A percentile compares a stretch with the other conserved stretches of the same genome.
Evolutionary conservation across 2,329 filamentous ascomycete species (phyloP).

Genomic region (Bipolaris victoriae): DNA sequence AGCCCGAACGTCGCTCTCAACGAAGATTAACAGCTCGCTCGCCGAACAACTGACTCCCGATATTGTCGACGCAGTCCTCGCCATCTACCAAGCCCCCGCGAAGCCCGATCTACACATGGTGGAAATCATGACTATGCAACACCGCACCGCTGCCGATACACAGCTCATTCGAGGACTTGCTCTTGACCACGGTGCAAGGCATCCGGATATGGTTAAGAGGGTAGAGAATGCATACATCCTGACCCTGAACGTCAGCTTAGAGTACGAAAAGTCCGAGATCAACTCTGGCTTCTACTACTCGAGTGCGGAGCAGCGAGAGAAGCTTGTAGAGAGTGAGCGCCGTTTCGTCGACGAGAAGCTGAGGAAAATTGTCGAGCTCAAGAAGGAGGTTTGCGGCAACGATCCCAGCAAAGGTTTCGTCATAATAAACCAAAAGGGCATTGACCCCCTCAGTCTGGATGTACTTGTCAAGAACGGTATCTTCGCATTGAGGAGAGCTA

Average conservation of each 20-base stretch:
- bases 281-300: constrained; percentile 99
- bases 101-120: constrained; percentile 99
- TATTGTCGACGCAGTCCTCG: constrained; percentile 94
- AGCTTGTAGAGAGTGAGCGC: constrained; percentile 96
- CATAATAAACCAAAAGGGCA: constrained; percentile 98
- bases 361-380: constrained; percentile 95
- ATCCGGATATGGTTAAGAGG: constrained; percentile 97
- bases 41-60: constrained; percentile 91
- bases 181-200: constrained; percentile 91
- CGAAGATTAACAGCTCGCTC: constrained; percentile 88
- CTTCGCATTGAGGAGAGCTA: constrained; percentile 88
- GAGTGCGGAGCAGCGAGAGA: constrained; percentile 93
- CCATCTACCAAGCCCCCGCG: constrained; percentile 85
- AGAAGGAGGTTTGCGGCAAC: constrained; percentile 94
- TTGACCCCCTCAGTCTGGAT: constrained; percentile 93
- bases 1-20: constrained; percentile 90
- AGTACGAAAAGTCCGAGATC: constrained; percentile 99
- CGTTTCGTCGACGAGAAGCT: constrained; percentile 95
- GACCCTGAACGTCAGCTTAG: constrained; percentile 92
- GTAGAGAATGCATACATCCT: constrained; percentile 95
- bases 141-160: constrained; percentile 93
- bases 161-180: constrained; percentile 93
- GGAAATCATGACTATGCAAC: constrained; percentile 99
- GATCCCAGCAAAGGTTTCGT: constrained; percentile 96
- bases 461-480: constrained; percentile 98